Evolutionary conservation across 257 asterid species (phyloP).

Genomic region (Petrea volubilis): DNA sequence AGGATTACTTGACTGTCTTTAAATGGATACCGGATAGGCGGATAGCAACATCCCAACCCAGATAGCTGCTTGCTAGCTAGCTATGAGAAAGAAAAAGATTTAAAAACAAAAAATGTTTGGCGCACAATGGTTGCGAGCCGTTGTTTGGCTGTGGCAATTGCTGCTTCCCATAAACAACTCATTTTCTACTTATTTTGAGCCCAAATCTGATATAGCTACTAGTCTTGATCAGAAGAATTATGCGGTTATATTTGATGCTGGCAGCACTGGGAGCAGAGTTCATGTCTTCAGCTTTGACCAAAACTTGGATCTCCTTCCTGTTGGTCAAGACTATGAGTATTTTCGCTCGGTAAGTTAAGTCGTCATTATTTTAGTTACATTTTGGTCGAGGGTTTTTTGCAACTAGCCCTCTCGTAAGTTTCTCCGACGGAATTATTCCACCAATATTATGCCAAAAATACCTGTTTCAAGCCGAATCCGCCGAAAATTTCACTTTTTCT

Average conservation of each 20-base stretch:
- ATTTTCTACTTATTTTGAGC: not conserved
- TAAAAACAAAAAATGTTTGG: not conserved
- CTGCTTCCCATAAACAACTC: not conserved
- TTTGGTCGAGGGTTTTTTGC: too few relatives aligned
- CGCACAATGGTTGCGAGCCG: not conserved
- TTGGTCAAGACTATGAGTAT: conserved; percentile 24
- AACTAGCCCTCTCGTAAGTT: too few relatives aligned
- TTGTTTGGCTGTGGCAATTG: not conserved
- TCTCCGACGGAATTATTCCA: too few relatives aligned
- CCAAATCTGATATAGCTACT: not conserved
- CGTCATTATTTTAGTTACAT: not conserved
- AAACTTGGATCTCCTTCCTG: conserved; percentile 23
- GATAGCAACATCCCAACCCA: not conserved
- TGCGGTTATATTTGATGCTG: conserved; percentile 36
- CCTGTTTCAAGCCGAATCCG: too few relatives aligned
- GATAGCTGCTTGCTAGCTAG: too few relatives aligned
- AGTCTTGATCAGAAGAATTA: not conserved
- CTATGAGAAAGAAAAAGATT: too few relatives aligned
- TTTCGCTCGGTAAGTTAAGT: conserved; percentile 13
- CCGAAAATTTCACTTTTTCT: too few relatives aligned
- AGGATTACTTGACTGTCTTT: not conserved
- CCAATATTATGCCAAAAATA: too few relatives aligned
- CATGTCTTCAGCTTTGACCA: conserved; percentile 35
- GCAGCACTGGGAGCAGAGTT: conserved; percentile 44
- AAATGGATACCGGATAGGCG: not conserved